Evolutionary conservation across 805 yeast species (phyloP).

Genomic region (Ogataea populi-albae): DNA sequence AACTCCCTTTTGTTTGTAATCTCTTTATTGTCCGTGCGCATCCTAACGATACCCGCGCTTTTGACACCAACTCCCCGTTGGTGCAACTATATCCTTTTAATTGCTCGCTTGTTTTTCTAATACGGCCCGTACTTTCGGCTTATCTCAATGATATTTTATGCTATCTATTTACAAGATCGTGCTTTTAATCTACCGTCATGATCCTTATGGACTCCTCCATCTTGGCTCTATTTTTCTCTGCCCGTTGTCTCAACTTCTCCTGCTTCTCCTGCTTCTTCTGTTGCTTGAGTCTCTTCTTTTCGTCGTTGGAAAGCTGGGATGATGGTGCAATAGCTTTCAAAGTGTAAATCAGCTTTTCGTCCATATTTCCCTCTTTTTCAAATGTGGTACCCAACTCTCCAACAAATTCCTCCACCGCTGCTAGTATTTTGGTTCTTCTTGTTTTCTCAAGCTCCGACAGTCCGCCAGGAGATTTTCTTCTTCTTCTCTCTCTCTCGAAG

Average conservation of each 20-base stretch:
- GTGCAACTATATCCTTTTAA: too few relatives aligned
- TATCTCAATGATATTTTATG: too few relatives aligned
- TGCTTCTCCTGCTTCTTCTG: slow-evolving; percentile 35
- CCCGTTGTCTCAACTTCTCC: slow-evolving; percentile 26
- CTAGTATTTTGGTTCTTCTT: slow-evolving; percentile 34
- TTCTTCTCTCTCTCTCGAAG: slow-evolving; percentile 18
- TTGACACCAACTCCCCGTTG: too few relatives aligned
- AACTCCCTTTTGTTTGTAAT: too few relatives aligned
- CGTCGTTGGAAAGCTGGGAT: slow-evolving; percentile 15
- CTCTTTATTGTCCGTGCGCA: not conserved
- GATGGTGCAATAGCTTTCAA: slow-evolving; percentile 10
- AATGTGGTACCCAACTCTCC: slow-evolving; percentile 24
- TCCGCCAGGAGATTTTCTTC: slow-evolving; percentile 5
- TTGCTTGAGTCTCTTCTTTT: slow-evolving; percentile 32
- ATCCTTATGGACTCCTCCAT: slow-evolving; percentile 11
- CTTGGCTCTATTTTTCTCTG: slow-evolving; percentile 18
- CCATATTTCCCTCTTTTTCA: slow-evolving; percentile 20
- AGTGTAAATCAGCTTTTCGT: slow-evolving; percentile 19
- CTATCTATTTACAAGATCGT: slow-evolving; percentile 6
- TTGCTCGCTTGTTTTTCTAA: too few relatives aligned
- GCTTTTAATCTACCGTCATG: slow-evolving; percentile 13
- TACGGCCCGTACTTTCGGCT: too few relatives aligned
- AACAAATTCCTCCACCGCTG: slow-evolving; percentile 27
- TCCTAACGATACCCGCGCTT: not conserved
- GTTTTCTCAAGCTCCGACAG: slow-evolving; percentile 33